Base-by-base conservation (phyloP, 2,329 filamentous ascomycete genomes). In the Aspergillus sp. region DNA sequence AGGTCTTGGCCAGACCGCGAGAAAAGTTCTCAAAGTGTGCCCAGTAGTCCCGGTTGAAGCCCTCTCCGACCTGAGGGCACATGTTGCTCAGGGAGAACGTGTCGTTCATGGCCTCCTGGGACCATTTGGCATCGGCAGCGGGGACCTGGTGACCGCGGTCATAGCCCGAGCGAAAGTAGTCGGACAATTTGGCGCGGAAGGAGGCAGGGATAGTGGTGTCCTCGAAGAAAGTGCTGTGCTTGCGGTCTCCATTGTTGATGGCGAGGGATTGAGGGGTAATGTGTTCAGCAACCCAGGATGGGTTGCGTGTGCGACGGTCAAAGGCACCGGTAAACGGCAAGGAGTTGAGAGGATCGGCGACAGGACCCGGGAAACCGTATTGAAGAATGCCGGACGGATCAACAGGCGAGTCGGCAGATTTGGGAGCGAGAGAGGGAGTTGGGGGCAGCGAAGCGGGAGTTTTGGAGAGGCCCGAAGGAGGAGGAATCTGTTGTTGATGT, bases 21-120 rank as follows among this genome's bases (percentile, higher is more conserved):
- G 91, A 96, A 62, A 97, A 98, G 62, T 96, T 91, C 72, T 98
- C 93, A 54, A 98, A 90, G 67, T 98, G 93, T 32, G 93, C 87
- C 93, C 93, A 98, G 79, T 98, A 98, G 72, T 98, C 93, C 40
- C 93, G 81, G 73, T 98, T 98, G 77, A 98, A 98, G 46, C 93
- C 93, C 64, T 96, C 89, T 54, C 93, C 93, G 28, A 98, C 93
- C 72, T 98, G 93, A 29, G 93, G 93, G 63, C 90, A 95, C 90
- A 98, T 98, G 73, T 98, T 98, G 63, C 79, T 85, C 44, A 98
- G 78, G 61, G 82, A 85, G 63, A 98, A 98, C 2, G 93, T 98
- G 45, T 88, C 88, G 70, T 98, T 83, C 89, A 98, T 95, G 51
- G 93, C 90, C 31, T 79, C 68, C 70, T 98, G 93, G 50, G 83